Conservation (phyloP, 306 rosid species). For the Dryas alaskensis region DNA sequence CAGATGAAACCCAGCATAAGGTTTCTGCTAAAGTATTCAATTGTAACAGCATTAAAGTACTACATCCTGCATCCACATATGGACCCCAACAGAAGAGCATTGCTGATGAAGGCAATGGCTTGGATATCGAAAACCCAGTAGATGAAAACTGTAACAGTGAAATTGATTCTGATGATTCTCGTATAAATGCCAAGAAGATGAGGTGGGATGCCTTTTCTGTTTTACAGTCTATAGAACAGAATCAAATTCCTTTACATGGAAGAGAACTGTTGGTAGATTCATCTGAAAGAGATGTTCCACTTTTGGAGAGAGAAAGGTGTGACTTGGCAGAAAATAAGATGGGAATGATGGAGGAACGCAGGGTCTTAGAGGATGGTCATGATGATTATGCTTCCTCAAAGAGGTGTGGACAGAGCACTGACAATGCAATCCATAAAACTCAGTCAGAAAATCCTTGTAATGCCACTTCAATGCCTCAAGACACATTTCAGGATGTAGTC, state of each 20-base stretch:
- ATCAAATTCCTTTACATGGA: constrained; percentile 30
- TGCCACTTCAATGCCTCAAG: constrained; percentile 14
- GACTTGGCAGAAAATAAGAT: constrained; percentile 23
- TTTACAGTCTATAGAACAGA: constrained; percentile 29
- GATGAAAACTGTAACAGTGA: not conserved
- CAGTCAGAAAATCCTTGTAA: constrained; percentile 28
- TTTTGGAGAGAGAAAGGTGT: constrained; percentile 20
- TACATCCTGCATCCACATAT: constrained; percentile 19
- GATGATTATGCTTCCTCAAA: constrained; percentile 29
- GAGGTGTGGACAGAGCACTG: constrained; percentile 15
- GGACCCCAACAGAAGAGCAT: constrained; percentile 18
- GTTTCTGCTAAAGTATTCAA: constrained; percentile 12
- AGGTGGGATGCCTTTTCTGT: constrained; percentile 30
- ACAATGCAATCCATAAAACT: constrained; percentile 23
- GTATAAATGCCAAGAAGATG: constrained; percentile 34
- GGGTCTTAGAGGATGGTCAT: constrained; percentile 28
- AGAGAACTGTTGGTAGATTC: constrained; percentile 28
- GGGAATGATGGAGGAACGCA: constrained; percentile 23
- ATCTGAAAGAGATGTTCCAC: constrained; percentile 13
- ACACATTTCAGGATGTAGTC: constrained; percentile 4
- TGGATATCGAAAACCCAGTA: not conserved
- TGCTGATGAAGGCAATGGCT: constrained; percentile 11
- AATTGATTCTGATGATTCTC: constrained; percentile 29
- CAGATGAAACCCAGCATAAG: constrained; percentile 14
- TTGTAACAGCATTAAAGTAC: constrained; percentile 21